Evolutionary conservation across 345 rosid genomes (phyloP), one percentile per base, ranked within the genome.

Genomic region (Ceriops decandra): DNA sequence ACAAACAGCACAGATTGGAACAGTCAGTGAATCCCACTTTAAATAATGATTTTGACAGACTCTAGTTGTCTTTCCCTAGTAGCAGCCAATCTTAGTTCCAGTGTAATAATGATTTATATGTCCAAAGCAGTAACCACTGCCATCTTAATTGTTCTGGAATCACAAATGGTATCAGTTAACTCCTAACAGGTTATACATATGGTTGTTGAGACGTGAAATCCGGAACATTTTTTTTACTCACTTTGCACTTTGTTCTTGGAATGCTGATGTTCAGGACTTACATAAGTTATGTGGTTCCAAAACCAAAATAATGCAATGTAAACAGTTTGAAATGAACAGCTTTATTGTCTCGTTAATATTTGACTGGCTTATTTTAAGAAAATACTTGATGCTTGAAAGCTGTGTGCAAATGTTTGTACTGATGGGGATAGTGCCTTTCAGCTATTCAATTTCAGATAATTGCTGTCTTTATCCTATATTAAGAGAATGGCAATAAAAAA

Each of bases 231-330:
- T 52, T 52, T 19, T 46, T 47, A 3, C 4, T 47, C 33, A 60
- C 35, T 64, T 64, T 38, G 53, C 70, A 58, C 31, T 26, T 74
- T 58, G 17, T 52, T 64, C 16, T 28, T 47, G 38, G n/a, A 52
- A 27, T 66, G 46, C 31, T 56, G 21, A 46, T 26, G 35, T 15
- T 53, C 24, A 15, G 62, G 62, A 36, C 57, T 59, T 21, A 31
- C 5, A 54, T 26, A 13, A n/a, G 15, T 22, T 54, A 22, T 54
- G 28, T 54, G 58, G 5, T 22, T 68, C 21, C 7, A 28, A 64
- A 46, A 66, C 11, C 53, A 54, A 27, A 57, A 38, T 36, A 35
- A 63, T 27, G 4, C 68, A 38, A 5, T 65, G 32, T 26, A 57
- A 67, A 57, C 28, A 21, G 57, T 26, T 5, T 16, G 42, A 60